Conservation (phyloP, 441 rosid genomes). For the Pelargonium fulgidum region DNA sequence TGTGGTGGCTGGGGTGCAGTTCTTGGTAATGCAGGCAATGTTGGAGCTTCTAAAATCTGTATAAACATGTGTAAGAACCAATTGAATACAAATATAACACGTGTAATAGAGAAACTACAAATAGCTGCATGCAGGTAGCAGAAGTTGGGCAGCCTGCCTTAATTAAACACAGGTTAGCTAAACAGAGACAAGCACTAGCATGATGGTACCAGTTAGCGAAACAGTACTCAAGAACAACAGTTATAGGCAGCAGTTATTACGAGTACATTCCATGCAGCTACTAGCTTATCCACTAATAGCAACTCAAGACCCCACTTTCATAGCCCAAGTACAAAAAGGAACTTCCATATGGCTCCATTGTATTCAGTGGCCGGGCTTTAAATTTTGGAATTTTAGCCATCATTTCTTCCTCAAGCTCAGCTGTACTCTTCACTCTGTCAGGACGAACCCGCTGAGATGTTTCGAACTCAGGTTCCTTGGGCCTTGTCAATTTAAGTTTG, state of each 20-base stretch:
- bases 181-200: no score
- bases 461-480: conserved; percentile 88
- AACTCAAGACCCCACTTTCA: background rate
- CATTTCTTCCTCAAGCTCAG: conserved; percentile 96
- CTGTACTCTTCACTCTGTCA: conserved; percentile 66
- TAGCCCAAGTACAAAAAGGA: background rate
- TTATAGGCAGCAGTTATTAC: no score
- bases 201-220: no score
- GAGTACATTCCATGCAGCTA: no score
- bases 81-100: background rate
- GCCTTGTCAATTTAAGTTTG: conserved; percentile 74
- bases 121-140: no score
- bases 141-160: no score
- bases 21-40: conserved; percentile 53
- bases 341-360: no score
- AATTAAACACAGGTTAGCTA: no score
- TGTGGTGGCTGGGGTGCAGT: conserved; percentile 69
- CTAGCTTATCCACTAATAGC: no score
- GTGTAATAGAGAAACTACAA: conserved; percentile 5
- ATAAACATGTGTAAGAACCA: conserved; percentile 14
- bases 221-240: no score
- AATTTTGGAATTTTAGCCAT: conserved; percentile 92
- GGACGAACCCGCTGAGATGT: conserved; percentile 81
- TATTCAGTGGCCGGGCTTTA: conserved; percentile 80
- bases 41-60: conserved; percentile 74